Evolutionary conservation across 129 eudicot species (phyloP).

Genomic region (Gnaphalium uliginosum): DNA sequence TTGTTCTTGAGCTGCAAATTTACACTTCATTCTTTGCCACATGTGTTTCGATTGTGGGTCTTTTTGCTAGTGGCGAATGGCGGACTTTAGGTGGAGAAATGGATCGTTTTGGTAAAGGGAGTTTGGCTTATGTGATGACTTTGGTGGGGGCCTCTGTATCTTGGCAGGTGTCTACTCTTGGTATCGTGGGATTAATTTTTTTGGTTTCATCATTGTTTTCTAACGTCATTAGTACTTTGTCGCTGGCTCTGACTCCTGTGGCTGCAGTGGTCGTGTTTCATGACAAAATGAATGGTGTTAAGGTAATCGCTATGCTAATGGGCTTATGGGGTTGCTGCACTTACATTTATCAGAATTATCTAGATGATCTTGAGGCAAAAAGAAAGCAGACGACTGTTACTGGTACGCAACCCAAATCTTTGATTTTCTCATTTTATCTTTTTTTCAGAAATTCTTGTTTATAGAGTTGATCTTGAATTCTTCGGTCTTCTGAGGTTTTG

Average conservation of each 20-base stretch:
- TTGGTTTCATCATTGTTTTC: conserved; percentile 81
- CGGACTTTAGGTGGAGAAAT: conserved; percentile 57
- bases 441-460: background rate
- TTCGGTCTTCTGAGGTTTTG: conserved; percentile 13
- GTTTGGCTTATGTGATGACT: conserved; percentile 65
- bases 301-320: conserved; percentile 70
- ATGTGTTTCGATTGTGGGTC: conserved; percentile 57
- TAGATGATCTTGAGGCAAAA: conserved; percentile 54
- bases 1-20: conserved; percentile 83
- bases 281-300: conserved; percentile 77
- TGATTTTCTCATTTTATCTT: conserved; percentile 6
- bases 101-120: conserved; percentile 55
- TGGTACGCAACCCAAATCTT: conserved; percentile 27
- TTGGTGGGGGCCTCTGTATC: conserved; percentile 74
- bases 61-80: conserved; percentile 92
- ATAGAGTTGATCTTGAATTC: background rate
- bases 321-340: conserved; percentile 81
- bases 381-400: conserved; percentile 25
- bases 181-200: conserved; percentile 78
- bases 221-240: conserved; percentile 70
- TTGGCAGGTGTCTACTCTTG: conserved; percentile 90
- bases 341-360: conserved; percentile 79
- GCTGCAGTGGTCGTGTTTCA: conserved; percentile 66
- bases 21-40: conserved; percentile 73
- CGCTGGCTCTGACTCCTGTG: conserved; percentile 74